Percentiles rank a stretch among this genome's conserved stretches.
Evolutionary conservation across 495 filamentous ascomycete species (phyloP).

Genomic region (Polyplosphaeria fusca): DNA sequence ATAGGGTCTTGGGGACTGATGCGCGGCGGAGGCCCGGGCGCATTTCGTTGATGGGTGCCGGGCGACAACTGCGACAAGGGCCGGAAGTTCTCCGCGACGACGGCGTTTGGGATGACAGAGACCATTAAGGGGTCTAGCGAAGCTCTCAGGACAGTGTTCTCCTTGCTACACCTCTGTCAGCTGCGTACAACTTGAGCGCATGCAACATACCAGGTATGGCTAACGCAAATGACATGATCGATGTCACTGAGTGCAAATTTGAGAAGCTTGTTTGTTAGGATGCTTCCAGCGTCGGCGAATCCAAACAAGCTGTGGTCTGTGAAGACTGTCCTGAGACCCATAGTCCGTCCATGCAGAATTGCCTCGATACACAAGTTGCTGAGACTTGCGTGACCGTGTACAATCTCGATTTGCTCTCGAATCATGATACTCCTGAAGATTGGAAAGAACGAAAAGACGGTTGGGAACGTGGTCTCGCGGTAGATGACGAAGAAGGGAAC

Average conservation of each 20-base stretch:
- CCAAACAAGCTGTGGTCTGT: conserved; percentile 98
- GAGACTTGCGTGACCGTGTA: conserved; percentile 90
- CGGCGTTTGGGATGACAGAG: conserved; percentile 94
- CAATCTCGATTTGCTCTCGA: conserved; percentile 90
- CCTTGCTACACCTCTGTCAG: conserved; percentile 62
- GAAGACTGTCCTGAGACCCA: conserved; percentile 93
- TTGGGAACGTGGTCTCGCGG: conserved; percentile 90
- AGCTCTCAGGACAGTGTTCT: conserved; percentile 93
- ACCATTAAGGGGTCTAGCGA: conserved; percentile 95
- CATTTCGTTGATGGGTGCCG: conserved; percentile 40
- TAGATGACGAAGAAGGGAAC: conserved; percentile 95
- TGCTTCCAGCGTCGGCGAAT: conserved; percentile 94
- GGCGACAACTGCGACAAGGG: conserved; percentile 48
- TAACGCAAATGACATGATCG: conserved; percentile 96
- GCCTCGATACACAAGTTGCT: conserved; percentile 92
- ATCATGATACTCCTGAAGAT: conserved; percentile 94
- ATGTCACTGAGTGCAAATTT: conserved; percentile 97
- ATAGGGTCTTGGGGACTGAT: conserved; percentile 81
- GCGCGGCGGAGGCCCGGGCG: conserved; percentile 48
- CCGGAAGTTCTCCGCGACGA: conserved; percentile 92
- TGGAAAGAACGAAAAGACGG: conserved; percentile 97
- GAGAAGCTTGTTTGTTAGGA: conserved; percentile 91
- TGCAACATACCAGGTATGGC: conserved; percentile 79
- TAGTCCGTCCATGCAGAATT: conserved; percentile 91
- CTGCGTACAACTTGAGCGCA: background rate